These are phyloP conservation scores for Paracoccidioides lutzii DNA, from an alignment of 2,329 filamentous ascomycete genomes.

Conservation along the genomic window DNA sequence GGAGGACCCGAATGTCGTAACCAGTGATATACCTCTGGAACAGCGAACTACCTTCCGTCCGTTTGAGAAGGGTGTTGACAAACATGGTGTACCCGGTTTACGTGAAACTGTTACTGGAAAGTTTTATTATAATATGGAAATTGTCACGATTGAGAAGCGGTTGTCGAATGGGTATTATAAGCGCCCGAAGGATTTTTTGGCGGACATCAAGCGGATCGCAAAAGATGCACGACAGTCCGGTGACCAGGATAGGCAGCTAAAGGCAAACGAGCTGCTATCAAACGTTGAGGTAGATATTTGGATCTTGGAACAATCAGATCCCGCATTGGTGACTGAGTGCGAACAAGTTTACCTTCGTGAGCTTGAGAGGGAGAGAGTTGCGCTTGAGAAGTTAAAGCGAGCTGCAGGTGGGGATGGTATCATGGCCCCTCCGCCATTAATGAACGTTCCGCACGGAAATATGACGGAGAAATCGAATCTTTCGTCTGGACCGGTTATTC, in stretches of 20 bases:
- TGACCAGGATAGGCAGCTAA: constrained; percentile 71
- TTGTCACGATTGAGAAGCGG: constrained; percentile 87
- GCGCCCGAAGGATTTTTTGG: constrained; percentile 74
- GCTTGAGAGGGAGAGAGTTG: constrained; percentile 52
- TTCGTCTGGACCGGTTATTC: constrained; percentile 40
- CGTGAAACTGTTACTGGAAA: constrained; percentile 63
- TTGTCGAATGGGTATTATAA: constrained; percentile 94
- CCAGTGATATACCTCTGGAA: constrained; percentile 46
- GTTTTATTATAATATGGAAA: constrained; percentile 91
- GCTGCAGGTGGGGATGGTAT: constrained; percentile 30
- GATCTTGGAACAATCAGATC: constrained; percentile 54
- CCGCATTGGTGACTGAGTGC: constrained; percentile 56
- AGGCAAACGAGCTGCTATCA: constrained; percentile 78
- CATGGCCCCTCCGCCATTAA: constrained; percentile 36
- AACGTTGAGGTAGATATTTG: constrained; percentile 92
- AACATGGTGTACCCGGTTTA: constrained; percentile 63
- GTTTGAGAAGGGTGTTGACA: constrained; percentile 67
- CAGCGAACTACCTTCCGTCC: constrained; percentile 52
- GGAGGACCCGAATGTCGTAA: constrained; percentile 54
- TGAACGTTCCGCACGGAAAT: constrained; percentile 40
- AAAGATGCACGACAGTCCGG: constrained; percentile 72
- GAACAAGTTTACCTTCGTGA: constrained; percentile 69
- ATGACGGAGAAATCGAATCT: constrained; percentile 36
- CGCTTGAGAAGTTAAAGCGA: constrained; percentile 41
- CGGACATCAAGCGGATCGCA: constrained; percentile 70